Percentiles rank a stretch among this genome's conserved stretches.
Evolutionary conservation across 2,329 filamentous ascomycete genomes (phyloP).

Genomic region (Mollisia scopiformis): DNA sequence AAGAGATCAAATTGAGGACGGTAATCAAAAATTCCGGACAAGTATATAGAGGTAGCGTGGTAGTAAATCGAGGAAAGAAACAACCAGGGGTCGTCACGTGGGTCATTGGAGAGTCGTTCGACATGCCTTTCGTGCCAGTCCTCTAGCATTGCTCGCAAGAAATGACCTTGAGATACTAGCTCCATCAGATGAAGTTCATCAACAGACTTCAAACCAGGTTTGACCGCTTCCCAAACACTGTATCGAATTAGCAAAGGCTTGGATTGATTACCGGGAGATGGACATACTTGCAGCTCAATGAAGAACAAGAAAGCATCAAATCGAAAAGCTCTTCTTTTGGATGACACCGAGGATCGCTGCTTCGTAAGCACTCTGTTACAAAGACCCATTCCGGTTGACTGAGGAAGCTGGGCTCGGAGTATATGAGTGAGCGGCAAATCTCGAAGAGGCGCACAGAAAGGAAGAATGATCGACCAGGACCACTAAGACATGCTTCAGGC

Average conservation of each 20-base stretch:
- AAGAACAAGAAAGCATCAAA: neutral
- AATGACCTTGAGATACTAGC: neutral
- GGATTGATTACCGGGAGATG: neutral
- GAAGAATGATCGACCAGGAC: constrained; percentile 25
- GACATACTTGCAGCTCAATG: neutral
- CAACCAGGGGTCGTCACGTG: neutral
- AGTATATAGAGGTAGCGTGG: constrained; percentile 26
- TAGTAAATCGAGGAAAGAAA: constrained; percentile 23
- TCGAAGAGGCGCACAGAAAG: constrained; percentile 29
- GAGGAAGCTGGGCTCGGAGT: constrained; percentile 23
- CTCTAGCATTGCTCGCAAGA: constrained; percentile 4
- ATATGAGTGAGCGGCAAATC: constrained; percentile 27
- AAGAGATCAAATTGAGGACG: constrained; percentile 14
- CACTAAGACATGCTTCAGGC: constrained; percentile 16
- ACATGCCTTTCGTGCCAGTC: constrained; percentile 14
- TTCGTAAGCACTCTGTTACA: constrained; percentile 17
- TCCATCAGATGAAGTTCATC: neutral
- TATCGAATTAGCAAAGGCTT: neutral
- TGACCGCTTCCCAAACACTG: neutral
- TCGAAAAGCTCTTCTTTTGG: constrained; percentile 26
- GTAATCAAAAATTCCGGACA: constrained; percentile 30
- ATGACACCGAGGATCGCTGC: constrained; percentile 17
- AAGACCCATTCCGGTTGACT: constrained; percentile 14
- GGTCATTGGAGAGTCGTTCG: neutral
- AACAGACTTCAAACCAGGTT: neutral